Base-by-base conservation (phyloP, 2,329 filamentous ascomycete species). In the Cucurbitaria berberidis region DNA sequence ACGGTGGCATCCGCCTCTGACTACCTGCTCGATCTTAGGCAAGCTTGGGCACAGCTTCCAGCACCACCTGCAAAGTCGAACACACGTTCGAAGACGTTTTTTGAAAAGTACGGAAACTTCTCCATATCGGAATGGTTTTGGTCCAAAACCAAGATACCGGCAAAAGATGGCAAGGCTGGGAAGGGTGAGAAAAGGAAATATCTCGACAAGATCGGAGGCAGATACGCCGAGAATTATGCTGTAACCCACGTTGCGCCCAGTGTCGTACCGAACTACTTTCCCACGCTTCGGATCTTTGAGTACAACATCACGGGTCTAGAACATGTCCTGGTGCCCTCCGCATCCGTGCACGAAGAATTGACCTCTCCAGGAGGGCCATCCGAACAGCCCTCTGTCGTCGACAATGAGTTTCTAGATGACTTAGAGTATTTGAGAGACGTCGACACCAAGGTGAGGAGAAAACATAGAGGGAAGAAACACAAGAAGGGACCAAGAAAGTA, bases 251-350 rank as follows among this genome's bases (percentile, higher is more conserved):
- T 98, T 50, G 85, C 88, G 41, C 90, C 93, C 0, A 98, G 93
- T 69, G 80, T 99, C 32, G 90, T 98, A 8, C 95, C 93, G 6
- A 97, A 95, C 69, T 96, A 91, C 74, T 95, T 93, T 60, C 95
- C 93, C 0, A 92, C 90, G 0, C 76, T 97, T 27, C 86, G 93
- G n/a, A 83, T 99, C n/a, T 81, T 93, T 60, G 91, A 96, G 68
- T 99, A 98, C 80, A 98, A 99, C 72, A 91, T 91, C 48, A 90
- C 82, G 0, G 91, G 91, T 0, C 73, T 96, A 3, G 89, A 91
- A 59, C 67, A 85, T 18, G 16, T 63, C 3, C 35, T 53, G 16
- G 44, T 68, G 9, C 43, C 60, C 9, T 46, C 56, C 3, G 47
- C 22, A 3, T 36, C 34, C 13, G 22, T 38, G 32, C 29, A 16